These are phyloP conservation scores for Colletotrichum sp. DNA, from an alignment of 2,329 filamentous ascomycete species.

Conservation along the genomic window DNA sequence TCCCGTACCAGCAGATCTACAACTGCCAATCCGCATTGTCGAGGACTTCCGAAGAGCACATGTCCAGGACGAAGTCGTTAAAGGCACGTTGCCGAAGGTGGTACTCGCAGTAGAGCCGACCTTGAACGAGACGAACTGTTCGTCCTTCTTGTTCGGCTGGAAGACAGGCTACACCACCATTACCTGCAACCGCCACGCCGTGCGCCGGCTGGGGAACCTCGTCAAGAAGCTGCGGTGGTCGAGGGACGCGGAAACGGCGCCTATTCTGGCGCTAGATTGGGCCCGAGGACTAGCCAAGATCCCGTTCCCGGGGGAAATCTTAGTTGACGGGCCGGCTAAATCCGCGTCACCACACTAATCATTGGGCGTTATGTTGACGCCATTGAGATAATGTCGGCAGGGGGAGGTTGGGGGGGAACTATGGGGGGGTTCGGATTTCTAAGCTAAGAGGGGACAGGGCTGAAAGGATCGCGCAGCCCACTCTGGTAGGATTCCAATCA, in stretches of 20 bases:
- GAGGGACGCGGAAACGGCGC: background rate
- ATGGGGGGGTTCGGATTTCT: background rate
- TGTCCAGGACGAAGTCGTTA: slow-evolving; percentile 22
- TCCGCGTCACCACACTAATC: background rate
- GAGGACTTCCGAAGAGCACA: slow-evolving; percentile 24
- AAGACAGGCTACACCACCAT: slow-evolving; percentile 35
- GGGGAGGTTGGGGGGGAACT: background rate
- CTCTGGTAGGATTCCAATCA: background rate
- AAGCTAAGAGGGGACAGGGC: background rate
- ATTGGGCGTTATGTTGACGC: background rate
- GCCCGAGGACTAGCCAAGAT: slow-evolving; percentile 10
- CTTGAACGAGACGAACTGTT: slow-evolving; percentile 41
- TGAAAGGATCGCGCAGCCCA: background rate
- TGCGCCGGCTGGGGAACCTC: background rate
- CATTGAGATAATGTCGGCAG: background rate
- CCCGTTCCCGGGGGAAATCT: background rate
- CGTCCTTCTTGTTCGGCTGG: slow-evolving; percentile 46
- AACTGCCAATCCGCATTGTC: slow-evolving; percentile 37
- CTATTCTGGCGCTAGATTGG: slow-evolving; percentile 12
- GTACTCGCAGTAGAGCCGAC: slow-evolving; percentile 33
- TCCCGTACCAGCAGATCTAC: slow-evolving; percentile 32
- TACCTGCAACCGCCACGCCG: slow-evolving; percentile 37
- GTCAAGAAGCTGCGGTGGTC: slow-evolving; percentile 16
- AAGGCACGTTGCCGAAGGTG: slow-evolving; percentile 28
- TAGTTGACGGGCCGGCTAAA: background rate